Evolutionary conservation across 495 filamentous ascomycete genomes (phyloP).

Genomic region (Polyplosphaeria fusca): DNA sequence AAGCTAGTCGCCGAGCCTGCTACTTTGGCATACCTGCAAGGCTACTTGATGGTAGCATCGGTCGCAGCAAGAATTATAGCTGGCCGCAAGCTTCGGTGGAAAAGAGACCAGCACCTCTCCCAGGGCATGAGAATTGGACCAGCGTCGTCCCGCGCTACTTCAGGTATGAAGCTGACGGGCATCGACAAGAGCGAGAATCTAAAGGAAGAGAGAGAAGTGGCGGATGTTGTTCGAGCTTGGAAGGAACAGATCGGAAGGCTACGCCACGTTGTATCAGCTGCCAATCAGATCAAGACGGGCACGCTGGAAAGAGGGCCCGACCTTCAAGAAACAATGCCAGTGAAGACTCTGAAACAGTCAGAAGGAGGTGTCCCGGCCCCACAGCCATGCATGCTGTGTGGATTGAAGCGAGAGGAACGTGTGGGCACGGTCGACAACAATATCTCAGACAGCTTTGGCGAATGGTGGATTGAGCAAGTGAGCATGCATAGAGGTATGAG

Average conservation of each 20-base stretch:
- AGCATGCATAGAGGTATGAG: conserved; percentile 48
- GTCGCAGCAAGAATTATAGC: conserved; percentile 79
- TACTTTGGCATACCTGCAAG: conserved; percentile 52
- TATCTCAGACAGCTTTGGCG: conserved; percentile 85
- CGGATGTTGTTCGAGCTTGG: conserved; percentile 75
- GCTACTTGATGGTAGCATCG: conserved; percentile 47
- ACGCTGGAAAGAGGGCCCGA: conserved; percentile 57
- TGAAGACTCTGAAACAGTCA: conserved; percentile 53
- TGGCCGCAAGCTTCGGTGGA: conserved; percentile 84
- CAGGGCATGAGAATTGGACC: conserved; percentile 82
- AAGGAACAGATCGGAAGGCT: conserved; percentile 61
- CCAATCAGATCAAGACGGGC: conserved; percentile 45
- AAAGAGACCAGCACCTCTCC: conserved; percentile 78
- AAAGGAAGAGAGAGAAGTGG: conserved; percentile 83
- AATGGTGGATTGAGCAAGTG: conserved; percentile 93
- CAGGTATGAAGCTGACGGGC: conserved; percentile 85
- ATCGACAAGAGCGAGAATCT: conserved; percentile 74
- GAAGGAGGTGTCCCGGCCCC: conserved; percentile 66
- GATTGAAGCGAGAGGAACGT: conserved; percentile 80
- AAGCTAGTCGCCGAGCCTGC: conserved; percentile 55
- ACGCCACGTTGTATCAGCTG: conserved; percentile 51
- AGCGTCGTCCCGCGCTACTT: conserved; percentile 52
- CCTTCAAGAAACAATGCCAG: conserved; percentile 58
- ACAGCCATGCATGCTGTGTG: conserved; percentile 83
- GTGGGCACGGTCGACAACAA: conserved; percentile 68